Conservation (phyloP, 148 eudicot species). For the Drosera capensis region DNA sequence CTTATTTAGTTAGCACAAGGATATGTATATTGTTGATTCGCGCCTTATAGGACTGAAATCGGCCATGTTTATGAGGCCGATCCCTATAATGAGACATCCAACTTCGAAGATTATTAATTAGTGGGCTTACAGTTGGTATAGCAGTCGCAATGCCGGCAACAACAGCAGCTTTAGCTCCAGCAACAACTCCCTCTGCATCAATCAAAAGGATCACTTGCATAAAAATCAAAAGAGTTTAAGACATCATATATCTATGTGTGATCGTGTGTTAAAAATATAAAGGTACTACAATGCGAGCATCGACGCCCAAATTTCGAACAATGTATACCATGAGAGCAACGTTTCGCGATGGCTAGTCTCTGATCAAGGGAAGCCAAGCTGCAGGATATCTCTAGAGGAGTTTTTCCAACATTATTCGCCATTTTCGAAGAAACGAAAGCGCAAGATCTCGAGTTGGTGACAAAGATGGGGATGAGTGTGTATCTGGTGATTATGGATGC, state of each 20-base stretch:
- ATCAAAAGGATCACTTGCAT: no score
- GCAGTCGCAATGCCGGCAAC: slow-evolving; percentile 71
- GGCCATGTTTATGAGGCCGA: neutral
- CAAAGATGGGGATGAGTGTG: neutral
- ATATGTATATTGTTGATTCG: no score
- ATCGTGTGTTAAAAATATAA: neutral
- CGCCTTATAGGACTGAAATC: no score
- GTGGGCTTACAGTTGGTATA: slow-evolving; percentile 54
- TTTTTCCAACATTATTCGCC: slow-evolving; percentile 36
- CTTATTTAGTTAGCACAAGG: no score
- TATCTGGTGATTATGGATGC: neutral
- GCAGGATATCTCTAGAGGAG: slow-evolving; percentile 34
- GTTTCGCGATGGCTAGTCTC: slow-evolving; percentile 76
- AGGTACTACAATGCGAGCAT: no score
- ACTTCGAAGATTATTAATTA: neutral
- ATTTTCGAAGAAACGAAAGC: slow-evolving; percentile 8
- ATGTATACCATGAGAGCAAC: slow-evolving; percentile 58
- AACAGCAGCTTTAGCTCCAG: slow-evolving; percentile 87
- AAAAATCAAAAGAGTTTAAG: neutral
- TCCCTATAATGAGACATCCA: no score
- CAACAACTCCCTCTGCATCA: slow-evolving; percentile 66
- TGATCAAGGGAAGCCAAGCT: slow-evolving; percentile 46
- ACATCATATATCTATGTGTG: neutral
- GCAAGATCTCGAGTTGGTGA: neutral
- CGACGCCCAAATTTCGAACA: neutral